Conservation (phyloP, 345 rosid species). For the Camelina hispida region DNA sequence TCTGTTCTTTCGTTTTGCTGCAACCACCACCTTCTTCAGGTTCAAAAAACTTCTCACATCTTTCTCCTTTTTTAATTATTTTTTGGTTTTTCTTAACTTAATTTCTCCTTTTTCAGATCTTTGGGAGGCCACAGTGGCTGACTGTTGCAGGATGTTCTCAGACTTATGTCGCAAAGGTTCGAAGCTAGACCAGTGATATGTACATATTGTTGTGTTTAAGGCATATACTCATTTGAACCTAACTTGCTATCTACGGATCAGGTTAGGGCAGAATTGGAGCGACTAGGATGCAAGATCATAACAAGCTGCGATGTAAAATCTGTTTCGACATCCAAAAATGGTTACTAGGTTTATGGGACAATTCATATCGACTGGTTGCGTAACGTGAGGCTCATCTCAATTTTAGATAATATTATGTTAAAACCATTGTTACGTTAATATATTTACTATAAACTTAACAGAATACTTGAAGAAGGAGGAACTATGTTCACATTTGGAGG, state of each 20-base stretch:
- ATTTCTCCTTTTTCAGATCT: slow-evolving; percentile 52
- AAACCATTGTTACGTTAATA: too few relatives aligned
- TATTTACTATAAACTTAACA: too few relatives aligned
- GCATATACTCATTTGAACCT: not conserved
- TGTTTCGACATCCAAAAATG: slow-evolving; percentile 49
- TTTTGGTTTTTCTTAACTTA: slow-evolving; percentile 12
- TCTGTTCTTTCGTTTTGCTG: slow-evolving; percentile 84
- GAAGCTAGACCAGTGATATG: not conserved
- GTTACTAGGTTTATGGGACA: slow-evolving; percentile 65
- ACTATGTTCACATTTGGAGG: slow-evolving; percentile 64
- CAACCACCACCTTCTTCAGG: slow-evolving; percentile 93
- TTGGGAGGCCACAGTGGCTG: slow-evolving; percentile 94
- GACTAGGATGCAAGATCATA: slow-evolving; percentile 69
- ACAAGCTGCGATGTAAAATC: slow-evolving; percentile 60
- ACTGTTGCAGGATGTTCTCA: slow-evolving; percentile 75
- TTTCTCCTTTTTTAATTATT: not conserved
- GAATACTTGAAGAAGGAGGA: slow-evolving; percentile 68
- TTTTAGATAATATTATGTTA: too few relatives aligned
- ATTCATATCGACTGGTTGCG: slow-evolving; percentile 62
- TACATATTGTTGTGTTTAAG: not conserved
- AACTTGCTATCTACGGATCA: slow-evolving; percentile 34
- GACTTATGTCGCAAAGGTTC: slow-evolving; percentile 72
- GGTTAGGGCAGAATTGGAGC: slow-evolving; percentile 70
- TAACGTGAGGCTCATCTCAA: slow-evolving; percentile 47
- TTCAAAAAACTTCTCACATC: slow-evolving; percentile 21